Evolutionary conservation across 495 filamentous ascomycete genomes (phyloP).

Genomic region (Penicillium ucsense): DNA sequence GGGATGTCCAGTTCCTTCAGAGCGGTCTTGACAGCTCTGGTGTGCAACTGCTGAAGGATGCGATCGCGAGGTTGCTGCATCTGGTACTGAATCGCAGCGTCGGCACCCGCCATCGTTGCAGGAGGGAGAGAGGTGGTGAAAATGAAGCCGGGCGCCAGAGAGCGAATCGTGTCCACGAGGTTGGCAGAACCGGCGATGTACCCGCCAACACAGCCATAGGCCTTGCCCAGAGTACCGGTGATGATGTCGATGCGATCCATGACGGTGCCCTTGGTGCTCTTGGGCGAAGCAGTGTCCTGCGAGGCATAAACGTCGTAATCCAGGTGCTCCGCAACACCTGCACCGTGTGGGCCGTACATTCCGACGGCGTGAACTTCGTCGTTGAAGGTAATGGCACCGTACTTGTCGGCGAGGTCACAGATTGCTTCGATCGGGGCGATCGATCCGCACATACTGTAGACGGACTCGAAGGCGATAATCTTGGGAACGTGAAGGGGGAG

Average conservation of each 20-base stretch:
- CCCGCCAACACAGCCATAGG: constrained; percentile 94
- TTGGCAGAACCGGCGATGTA: constrained; percentile 88
- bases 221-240: constrained; percentile 93
- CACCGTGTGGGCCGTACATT: constrained; percentile 96
- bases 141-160: constrained; percentile 94
- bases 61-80: constrained; percentile 70
- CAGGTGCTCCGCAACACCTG: constrained; percentile 93
- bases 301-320: constrained; percentile 64
- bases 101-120: constrained; percentile 91
- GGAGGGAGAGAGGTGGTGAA: constrained; percentile 96
- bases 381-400: constrained; percentile 92
- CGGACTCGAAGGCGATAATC: constrained; percentile 97
- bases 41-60: constrained; percentile 88
- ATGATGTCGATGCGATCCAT: constrained; percentile 97
- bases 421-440: constrained; percentile 93
- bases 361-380: constrained; percentile 98
- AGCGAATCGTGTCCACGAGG: constrained; percentile 91
- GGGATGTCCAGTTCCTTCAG: constrained; percentile 74
- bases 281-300: constrained; percentile 52
- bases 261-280: constrained; percentile 60
- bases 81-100: constrained; percentile 89
- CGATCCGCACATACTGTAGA: constrained; percentile 98
- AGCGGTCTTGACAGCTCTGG: constrained; percentile 76
- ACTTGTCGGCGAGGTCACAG: constrained; percentile 92
- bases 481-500: constrained; percentile 79